These are phyloP conservation scores for Hyphopichia fennica DNA, from an alignment of 1,139 yeast genomes.

Conservation along the genomic window DNA sequence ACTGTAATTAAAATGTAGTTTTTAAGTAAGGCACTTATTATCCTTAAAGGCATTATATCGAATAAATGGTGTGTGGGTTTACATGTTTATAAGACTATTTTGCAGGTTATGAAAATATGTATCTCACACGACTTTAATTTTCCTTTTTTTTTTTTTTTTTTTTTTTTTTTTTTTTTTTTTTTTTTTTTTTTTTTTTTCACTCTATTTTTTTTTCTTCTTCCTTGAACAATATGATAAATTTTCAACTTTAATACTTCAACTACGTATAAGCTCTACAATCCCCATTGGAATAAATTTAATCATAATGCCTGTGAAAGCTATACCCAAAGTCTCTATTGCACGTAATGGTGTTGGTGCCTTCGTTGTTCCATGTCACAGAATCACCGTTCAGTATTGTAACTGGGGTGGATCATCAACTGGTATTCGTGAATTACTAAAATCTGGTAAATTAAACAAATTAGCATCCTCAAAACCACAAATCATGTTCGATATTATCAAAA, in stretches of 20 bases:
- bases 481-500: conserved; percentile 67
- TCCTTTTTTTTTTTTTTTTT: not conserved
- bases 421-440: conserved; percentile 64
- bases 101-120: no score
- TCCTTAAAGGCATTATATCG: no score
- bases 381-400: conserved; percentile 79
- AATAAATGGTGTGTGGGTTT: not conserved
- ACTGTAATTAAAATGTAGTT: no score
- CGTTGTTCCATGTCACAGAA: conserved; percentile 70
- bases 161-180: not conserved
- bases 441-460: conserved; percentile 52
- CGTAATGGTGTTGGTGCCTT: conserved; percentile 84
- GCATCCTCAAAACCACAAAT: conserved; percentile 65
- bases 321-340: conserved; percentile 55
- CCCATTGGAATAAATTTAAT: not conserved
- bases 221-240: not conserved
- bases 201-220: not conserved
- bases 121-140: not conserved
- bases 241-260: not conserved
- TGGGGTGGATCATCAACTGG: conserved; percentile 96
- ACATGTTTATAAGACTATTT: no score
- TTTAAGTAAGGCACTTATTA: no score
- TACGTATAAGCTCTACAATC: not conserved
- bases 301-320: conserved; percentile 49
- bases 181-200: not conserved